A percentile compares a stretch with the other conserved stretches of the same genome.
These are phyloP conservation scores for Lentinus tigrinus DNA, from an alignment of 768 basidiomycete species.

Conservation along the genomic window DNA sequence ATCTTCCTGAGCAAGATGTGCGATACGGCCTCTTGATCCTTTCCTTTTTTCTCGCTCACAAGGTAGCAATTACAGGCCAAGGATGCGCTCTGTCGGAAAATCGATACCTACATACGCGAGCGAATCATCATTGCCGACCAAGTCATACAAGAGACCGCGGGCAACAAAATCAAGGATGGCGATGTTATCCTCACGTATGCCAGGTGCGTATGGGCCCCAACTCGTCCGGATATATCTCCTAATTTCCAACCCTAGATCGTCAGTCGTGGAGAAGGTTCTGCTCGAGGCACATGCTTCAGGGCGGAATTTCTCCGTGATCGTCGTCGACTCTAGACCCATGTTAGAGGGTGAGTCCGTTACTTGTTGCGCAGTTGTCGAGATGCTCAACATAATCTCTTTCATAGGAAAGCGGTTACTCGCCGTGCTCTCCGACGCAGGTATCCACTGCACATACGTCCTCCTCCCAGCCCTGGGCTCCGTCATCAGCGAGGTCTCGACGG, in stretches of 20 bases:
- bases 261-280: slow-evolving; percentile 88
- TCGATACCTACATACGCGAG: slow-evolving; percentile 92
- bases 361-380: background rate
- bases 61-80: slow-evolving; percentile 64
- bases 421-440: slow-evolving; percentile 62
- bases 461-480: slow-evolving; percentile 80
- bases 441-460: slow-evolving; percentile 91
- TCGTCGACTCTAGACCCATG: slow-evolving; percentile 93
- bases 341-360: slow-evolving; percentile 64
- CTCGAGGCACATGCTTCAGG: slow-evolving; percentile 72
- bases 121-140: slow-evolving; percentile 91
- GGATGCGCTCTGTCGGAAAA: slow-evolving; percentile 74
- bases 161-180: slow-evolving; percentile 91
- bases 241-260: slow-evolving; percentile 58
- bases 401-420: slow-evolving; percentile 78
- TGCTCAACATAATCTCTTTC: background rate
- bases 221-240: background rate
- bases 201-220: slow-evolving; percentile 48
- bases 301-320: slow-evolving; percentile 83
- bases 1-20: slow-evolving; percentile 94
- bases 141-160: slow-evolving; percentile 86
- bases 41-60: background rate
- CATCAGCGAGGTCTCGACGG: slow-evolving; percentile 78
- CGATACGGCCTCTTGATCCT: slow-evolving; percentile 20
- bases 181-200: slow-evolving; percentile 94